phyloP scores from a whole-genome alignment of 306 rosid species.

The Ormosia emarginata region DNA sequence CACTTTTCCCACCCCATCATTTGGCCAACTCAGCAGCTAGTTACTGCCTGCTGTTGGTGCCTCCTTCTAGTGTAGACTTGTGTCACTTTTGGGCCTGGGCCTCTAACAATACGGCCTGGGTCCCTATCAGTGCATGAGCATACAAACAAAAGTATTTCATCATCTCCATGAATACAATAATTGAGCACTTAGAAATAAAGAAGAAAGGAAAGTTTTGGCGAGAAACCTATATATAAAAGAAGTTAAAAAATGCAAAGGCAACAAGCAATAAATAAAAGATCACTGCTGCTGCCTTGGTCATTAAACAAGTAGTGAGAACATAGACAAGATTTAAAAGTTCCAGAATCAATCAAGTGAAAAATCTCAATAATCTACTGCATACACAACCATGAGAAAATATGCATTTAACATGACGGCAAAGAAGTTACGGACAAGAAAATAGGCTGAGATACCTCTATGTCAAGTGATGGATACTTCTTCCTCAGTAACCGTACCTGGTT shows the following conservation, averaged over 20 bases:
- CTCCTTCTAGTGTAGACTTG: no score
- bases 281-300: not conserved
- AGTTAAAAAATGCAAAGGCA: not conserved
- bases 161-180: conserved; percentile 5
- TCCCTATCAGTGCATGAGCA: not conserved
- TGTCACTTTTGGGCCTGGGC: no score
- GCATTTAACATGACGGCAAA: not conserved
- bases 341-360: conserved; percentile 7
- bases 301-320: not conserved
- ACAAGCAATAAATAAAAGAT: not conserved
- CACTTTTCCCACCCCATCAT: no score
- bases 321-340: not conserved
- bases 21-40: no score
- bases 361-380: not conserved
- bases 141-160: conserved; percentile 4
- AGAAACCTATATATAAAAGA: not conserved
- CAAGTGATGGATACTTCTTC: conserved; percentile 87
- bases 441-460: conserved; percentile 65
- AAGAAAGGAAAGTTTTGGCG: not conserved
- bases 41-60: no score
- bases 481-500: conserved; percentile 74
- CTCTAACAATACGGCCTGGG: no score
- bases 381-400: conserved; percentile 16
- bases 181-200: not conserved
- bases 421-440: conserved; percentile 7